Percentiles rank a stretch among this genome's conserved stretches.
These are phyloP conservation scores for Stereocaulon alpinum DNA, from an alignment of 495 filamentous ascomycete genomes.

Conservation along the genomic window DNA sequence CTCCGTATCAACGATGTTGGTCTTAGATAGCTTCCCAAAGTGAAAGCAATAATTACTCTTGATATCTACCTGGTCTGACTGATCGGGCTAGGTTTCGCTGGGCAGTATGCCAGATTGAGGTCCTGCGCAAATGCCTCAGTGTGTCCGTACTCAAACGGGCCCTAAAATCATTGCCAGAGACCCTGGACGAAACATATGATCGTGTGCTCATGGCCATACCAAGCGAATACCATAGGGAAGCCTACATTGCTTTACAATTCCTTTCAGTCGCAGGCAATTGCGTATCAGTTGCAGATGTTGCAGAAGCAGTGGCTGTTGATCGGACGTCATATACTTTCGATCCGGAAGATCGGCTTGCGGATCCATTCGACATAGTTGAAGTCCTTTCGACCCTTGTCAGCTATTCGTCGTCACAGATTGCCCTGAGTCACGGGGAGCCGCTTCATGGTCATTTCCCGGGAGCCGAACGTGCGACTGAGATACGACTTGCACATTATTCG, in stretches of 20 bases:
- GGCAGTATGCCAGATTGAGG: conserved; percentile 33
- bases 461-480: neutral
- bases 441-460: neutral
- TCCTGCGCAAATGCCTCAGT: conserved; percentile 26
- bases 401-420: neutral
- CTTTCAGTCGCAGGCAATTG: neutral
- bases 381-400: neutral
- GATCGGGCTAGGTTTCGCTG: conserved; percentile 32
- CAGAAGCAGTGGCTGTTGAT: conserved; percentile 1
- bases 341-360: conserved; percentile 2
- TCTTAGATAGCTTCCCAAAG: too few species aligned
- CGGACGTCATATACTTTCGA: neutral
- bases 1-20: too few species aligned
- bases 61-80: neutral
- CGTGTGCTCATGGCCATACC: conserved; percentile 27
- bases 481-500: conserved; percentile 1
- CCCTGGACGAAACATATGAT: conserved; percentile 31
- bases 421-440: neutral
- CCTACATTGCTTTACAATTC: neutral
- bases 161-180: conserved; percentile 27
- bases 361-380: conserved; percentile 3
- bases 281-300: conserved; percentile 1
- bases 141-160: conserved; percentile 21
- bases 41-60: too few species aligned
- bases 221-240: conserved; percentile 9